Conservation (phyloP, 805 yeast genomes). For the Candida ascalaphidarum region DNA sequence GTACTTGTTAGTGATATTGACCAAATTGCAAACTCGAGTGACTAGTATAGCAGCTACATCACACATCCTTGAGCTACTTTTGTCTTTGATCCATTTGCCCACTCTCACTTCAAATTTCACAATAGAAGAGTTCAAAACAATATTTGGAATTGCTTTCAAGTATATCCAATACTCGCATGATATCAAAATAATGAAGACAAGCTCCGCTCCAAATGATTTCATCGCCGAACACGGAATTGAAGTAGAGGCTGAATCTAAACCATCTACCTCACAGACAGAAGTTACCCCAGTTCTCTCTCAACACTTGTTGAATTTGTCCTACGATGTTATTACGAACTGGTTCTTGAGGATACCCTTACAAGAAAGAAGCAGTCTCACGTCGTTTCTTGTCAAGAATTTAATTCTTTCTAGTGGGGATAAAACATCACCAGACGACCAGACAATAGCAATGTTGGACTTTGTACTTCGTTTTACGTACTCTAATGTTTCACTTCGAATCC, state of each 20-base stretch:
- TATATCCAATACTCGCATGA: constrained; percentile 68
- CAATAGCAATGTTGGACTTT: constrained; percentile 59
- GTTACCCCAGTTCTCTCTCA: constrained; percentile 46
- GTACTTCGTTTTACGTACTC: constrained; percentile 59
- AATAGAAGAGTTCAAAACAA: constrained; percentile 66
- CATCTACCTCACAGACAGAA: constrained; percentile 41
- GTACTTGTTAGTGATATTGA: constrained; percentile 56
- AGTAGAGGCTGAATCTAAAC: constrained; percentile 42
- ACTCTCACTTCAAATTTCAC: constrained; percentile 63
- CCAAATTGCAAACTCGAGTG: constrained; percentile 67
- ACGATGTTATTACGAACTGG: constrained; percentile 63
- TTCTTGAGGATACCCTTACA: constrained; percentile 52
- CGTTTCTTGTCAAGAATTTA: constrained; percentile 55
- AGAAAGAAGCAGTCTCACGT: constrained; percentile 52
- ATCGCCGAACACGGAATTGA: constrained; percentile 34
- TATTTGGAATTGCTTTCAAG: constrained; percentile 77
- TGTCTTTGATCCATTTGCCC: constrained; percentile 60
- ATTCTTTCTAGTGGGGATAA: constrained; percentile 20
- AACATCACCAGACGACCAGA: constrained; percentile 38
- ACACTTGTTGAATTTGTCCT: constrained; percentile 57
- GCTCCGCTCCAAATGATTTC: constrained; percentile 5
- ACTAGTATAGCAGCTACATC: constrained; percentile 62
- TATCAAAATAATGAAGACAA: constrained; percentile 16
- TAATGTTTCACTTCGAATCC: constrained; percentile 47
- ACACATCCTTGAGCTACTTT: constrained; percentile 67